These are phyloP conservation scores for Tephrocybe sp. DNA, from an alignment of 768 basidiomycete genomes.

Conservation along the genomic window DNA sequence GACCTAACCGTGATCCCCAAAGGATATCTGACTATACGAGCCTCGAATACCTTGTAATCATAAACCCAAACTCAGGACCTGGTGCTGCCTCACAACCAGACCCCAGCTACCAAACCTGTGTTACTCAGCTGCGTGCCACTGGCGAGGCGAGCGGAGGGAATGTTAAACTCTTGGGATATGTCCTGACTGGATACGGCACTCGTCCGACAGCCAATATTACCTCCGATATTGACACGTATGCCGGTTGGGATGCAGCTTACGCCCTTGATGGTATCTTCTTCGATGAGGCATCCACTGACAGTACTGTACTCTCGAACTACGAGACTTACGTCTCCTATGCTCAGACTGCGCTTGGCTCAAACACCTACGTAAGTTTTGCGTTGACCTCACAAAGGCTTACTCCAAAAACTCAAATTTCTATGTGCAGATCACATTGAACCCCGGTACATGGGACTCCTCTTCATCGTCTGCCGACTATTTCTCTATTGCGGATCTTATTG, in stretches of 20 bases:
- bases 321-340: slow-evolving; percentile 20
- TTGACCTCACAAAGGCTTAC: too few species aligned
- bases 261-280: slow-evolving; percentile 34
- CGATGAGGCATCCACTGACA: slow-evolving; percentile 27
- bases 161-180: slow-evolving; percentile 33
- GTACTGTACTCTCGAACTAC: slow-evolving; percentile 22
- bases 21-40: slow-evolving; percentile 27
- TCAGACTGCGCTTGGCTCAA: slow-evolving; percentile 17
- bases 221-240: slow-evolving; percentile 30
- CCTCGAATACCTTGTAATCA: slow-evolving; percentile 28
- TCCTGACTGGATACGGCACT: slow-evolving; percentile 23
- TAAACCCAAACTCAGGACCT: slow-evolving; percentile 33
- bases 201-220: slow-evolving; percentile 22
- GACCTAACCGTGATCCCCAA: background rate
- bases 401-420: too few species aligned
- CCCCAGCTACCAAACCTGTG: slow-evolving; percentile 28
- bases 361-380: slow-evolving; percentile 12
- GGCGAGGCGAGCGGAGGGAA: slow-evolving; percentile 18
- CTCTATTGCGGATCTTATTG: slow-evolving; percentile 27
- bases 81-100: slow-evolving; percentile 28
- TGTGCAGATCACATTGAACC: slow-evolving; percentile 28
- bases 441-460: slow-evolving; percentile 18
- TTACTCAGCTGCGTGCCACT: slow-evolving; percentile 17
- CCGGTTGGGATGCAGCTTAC: slow-evolving; percentile 28
- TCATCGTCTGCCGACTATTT: slow-evolving; percentile 22